Evolutionary conservation across 2,329 filamentous ascomycete genomes (phyloP), one percentile per base, ranked within the genome.

Genomic region (Acrocalymma vagum): DNA sequence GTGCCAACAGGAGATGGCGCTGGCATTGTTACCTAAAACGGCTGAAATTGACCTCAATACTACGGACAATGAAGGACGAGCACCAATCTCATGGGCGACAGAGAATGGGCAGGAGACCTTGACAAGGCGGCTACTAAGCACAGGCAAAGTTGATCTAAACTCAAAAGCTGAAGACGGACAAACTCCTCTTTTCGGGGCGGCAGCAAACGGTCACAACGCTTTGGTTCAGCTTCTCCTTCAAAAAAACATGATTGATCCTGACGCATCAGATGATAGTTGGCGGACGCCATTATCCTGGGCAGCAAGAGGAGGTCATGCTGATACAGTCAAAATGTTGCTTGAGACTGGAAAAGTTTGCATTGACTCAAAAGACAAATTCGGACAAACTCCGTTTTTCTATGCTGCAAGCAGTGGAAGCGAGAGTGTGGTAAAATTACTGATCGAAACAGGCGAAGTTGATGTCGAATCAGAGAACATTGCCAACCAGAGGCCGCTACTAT

Each of bases 1-100:
- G 6, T 1, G 26, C 9, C 35, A 44, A n/a, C 29, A 47, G 10
- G 30, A 51, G 28, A 40, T 51, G 22, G 47, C 43, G 5, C 21
- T 47, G 20, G n/a, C 15, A 25, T 16, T 51, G 31, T 26, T 51
- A n/a, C n/a, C n/a, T n/a, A n/a, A n/a, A n/a, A n/a, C n/a, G n/a
- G n/a, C n/a, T n/a, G 8, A 16, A 9, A 26, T 36, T 20, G 17
- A 42, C 20, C 17, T 13, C 15, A 15, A 35, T 22, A 15, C 14
- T 6, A 9, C 13, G 17, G 25, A 16, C 10, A 3, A 21, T 9
- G 9, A 22, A 17, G 33, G 33, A 7, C 29, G 17, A 17, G 41
- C 37, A 10, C 42, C 31, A 20, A 21, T 45, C 15, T 37, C 31
- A 2, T 11, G 24, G n/a, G 37, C 37, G 5, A 27, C 29, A 17